A percentile compares a stretch with the other conserved stretches of the same genome.
Evolutionary conservation across 2,329 filamentous ascomycete species (phyloP).

Genomic region (Hymenoscyphus fraxineus): DNA sequence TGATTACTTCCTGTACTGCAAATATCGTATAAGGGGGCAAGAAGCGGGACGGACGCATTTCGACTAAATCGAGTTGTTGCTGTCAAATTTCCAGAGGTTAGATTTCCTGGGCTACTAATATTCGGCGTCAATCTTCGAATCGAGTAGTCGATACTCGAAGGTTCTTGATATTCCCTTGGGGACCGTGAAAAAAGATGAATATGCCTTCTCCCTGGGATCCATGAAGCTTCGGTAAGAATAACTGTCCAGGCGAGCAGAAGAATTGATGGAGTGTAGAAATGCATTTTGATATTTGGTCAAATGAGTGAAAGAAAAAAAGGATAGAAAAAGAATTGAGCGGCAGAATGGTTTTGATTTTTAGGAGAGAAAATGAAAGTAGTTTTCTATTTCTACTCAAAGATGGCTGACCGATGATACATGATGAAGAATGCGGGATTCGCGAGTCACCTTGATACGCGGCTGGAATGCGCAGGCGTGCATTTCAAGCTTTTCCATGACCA

Average conservation of each 20-base stretch:
- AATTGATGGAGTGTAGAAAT: conserved; percentile 7
- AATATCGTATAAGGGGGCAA: conserved; percentile 10
- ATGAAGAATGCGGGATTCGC: background rate
- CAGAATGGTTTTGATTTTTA: background rate
- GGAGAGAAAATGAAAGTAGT: background rate
- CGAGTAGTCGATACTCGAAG: background rate
- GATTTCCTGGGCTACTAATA: background rate
- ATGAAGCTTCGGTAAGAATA: background rate
- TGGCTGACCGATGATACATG: conserved; percentile 1
- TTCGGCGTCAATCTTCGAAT: background rate
- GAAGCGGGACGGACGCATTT: background rate
- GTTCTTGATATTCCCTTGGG: background rate
- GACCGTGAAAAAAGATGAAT: background rate
- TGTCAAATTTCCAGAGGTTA: background rate
- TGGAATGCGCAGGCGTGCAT: conserved; percentile 8
- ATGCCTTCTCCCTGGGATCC: background rate
- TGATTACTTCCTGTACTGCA: conserved; percentile 21
- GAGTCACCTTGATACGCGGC: background rate
- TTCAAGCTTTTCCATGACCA: background rate
- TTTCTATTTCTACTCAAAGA: background rate
- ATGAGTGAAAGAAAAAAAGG: background rate
- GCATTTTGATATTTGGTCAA: background rate
- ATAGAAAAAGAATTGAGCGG: background rate
- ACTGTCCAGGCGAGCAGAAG: conserved; percentile 12
- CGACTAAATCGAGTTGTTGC: background rate